Evolutionary conservation across 345 rosid genomes (phyloP), one percentile per base, ranked within the genome.

Genomic region (Sisymbrium altissimum): DNA sequence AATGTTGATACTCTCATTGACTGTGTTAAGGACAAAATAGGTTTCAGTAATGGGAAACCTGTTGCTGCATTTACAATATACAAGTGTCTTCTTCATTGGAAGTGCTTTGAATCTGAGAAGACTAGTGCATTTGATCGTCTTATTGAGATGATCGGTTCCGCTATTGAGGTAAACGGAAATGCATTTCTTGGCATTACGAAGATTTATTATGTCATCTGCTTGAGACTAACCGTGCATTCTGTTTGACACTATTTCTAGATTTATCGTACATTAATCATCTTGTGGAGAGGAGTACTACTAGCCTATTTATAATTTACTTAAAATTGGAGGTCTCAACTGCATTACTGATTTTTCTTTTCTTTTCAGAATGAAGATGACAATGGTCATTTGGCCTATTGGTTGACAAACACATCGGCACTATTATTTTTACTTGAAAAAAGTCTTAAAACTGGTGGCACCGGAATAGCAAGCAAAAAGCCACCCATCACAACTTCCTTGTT

Each of bases 141-240:
- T 25, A 86, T 95, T 84, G 97, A 95, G 83, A 87, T 90, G 97
- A 95, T 95, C 68, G 99, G 99, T 85, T 88, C 94, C 68, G 97
- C 91, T 13, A 90, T 95, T 69, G 97, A 95, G 98, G 99, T 95
- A 82, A 71, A 55, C 25, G n/a, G n/a, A n/a, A n/a, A n/a, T n/a
- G n/a, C n/a, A n/a, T n/a, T n/a, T n/a, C n/a, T n/a, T n/a, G n/a
- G n/a, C n/a, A n/a, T n/a, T n/a, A n/a, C n/a, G n/a, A n/a, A n/a
- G n/a, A n/a, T n/a, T n/a, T n/a, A n/a, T n/a, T n/a, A n/a, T 23
- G 25, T 23, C 25, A 23, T 23, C 25, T 23, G 25, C 25, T 23
- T 23, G 25, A 23, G 25, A 23, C 25, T 23, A 23, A 23, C 25
- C 3, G 25, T 23, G 25, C 25, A 23, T 23, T 23, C 25, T 23